Evolutionary conservation across 768 basidiomycete genomes (phyloP), one percentile per base, ranked within the genome.

Genomic region (Panaeolus papilionaceus): DNA sequence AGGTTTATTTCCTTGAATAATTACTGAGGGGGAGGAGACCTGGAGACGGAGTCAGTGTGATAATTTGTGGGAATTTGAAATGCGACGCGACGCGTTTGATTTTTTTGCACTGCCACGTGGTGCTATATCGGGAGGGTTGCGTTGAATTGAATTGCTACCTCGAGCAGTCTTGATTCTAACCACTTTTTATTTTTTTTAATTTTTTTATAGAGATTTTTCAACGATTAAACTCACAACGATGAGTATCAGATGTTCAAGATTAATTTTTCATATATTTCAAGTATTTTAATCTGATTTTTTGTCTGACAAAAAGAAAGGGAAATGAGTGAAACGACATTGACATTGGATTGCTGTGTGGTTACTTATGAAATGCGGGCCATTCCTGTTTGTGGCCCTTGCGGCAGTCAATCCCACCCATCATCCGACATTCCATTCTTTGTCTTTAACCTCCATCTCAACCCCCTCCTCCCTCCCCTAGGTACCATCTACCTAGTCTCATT

Each of bases 391-490:
- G 54, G 54, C 54, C 47, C 47, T 58, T 58, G 54, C 28, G 54
- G 54, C 54, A 58, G 26, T 58, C 26, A 37, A 58, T 58, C 33
- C 26, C 28, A 58, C 26, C 47, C 54, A 58, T 28, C 26, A 33
- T 14, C 54, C 45, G 45, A 47, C 45, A 47, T 20, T 47, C 45
- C 20, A 16, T 37, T 58, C 33, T 58, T 58, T 58, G 54, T 33
- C 54, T 37, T 58, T 58, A 33, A 58, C 54, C 54, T 58, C 54
- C 54, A 58, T 58, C 54, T 58, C 54, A 12, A 11, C 26, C 54
- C 33, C 26, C 54, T 58, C 33, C 33, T 58, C 26, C 54, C 16
- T 23, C 54, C 33, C 28, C 54, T 28, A 3, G 8, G 16, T 42
- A 10, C 40, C 20, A 7, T 20, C n/a, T 49, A 49, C 11, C 54